Conservation (phyloP, 768 basidiomycete genomes). For the Pisolithus sp. region DNA sequence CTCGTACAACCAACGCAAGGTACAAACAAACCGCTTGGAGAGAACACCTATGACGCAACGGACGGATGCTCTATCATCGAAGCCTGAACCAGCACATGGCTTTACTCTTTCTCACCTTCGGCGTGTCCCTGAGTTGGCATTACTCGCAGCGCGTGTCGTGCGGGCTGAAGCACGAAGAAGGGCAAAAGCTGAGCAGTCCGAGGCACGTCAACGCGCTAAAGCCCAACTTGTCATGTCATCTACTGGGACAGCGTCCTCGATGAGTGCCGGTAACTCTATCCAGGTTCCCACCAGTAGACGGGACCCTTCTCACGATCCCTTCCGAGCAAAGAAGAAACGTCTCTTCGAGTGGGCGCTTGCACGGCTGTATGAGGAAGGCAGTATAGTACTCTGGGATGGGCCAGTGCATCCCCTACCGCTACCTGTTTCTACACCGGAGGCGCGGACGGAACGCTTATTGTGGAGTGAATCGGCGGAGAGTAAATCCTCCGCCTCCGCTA, state of each 20-base stretch:
- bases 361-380: conserved; percentile 65
- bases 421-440: conserved; percentile 1
- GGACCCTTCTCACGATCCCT: conserved; percentile 13
- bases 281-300: background rate
- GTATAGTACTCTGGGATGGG: conserved; percentile 68
- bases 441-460: conserved; percentile 27
- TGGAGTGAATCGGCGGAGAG: conserved; percentile 41
- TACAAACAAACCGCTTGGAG: background rate
- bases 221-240: background rate
- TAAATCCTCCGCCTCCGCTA: conserved; percentile 22
- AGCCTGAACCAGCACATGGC: conserved; percentile 27
- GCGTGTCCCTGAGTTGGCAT: conserved; percentile 65
- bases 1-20: background rate
- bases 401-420: conserved; percentile 36
- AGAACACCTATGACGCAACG: conserved; percentile 31
- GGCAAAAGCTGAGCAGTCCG: conserved; percentile 40
- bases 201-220: conserved; percentile 1
- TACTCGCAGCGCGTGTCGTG: conserved; percentile 60
- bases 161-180: conserved; percentile 52
- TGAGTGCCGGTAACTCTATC: background rate
- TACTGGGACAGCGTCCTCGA: background rate
- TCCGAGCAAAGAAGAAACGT: conserved; percentile 50
- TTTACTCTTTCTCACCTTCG: conserved; percentile 72
- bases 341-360: conserved; percentile 62
- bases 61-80: background rate